phyloP scores from a whole-genome alignment of 805 yeast genomes.

The Saccharomyces cerevisiae region DNA sequence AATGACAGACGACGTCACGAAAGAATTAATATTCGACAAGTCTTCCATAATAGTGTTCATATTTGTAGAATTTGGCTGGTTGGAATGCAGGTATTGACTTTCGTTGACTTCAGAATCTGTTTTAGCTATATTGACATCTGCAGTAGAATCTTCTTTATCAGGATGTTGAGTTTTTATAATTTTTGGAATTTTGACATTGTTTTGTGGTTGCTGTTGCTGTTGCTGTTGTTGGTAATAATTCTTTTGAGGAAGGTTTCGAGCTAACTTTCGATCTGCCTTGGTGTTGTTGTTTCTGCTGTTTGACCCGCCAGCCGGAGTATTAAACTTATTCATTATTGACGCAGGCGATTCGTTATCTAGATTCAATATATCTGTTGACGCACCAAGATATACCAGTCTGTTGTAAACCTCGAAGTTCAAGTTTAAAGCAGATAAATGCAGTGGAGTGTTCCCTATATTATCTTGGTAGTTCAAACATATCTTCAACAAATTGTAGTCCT shows the following conservation, averaged over 20 bases:
- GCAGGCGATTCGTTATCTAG: constrained; percentile 26
- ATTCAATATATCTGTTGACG: constrained; percentile 25
- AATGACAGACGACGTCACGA: constrained; percentile 23
- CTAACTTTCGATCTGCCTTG: neutral
- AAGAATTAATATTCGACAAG: constrained; percentile 16
- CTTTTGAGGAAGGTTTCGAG: neutral
- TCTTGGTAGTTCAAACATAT: constrained; percentile 71
- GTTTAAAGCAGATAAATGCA: constrained; percentile 57
- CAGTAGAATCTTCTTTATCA: neutral
- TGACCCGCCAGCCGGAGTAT: constrained; percentile 18
- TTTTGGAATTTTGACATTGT: constrained; percentile 1
- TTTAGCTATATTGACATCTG: neutral
- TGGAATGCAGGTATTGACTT: neutral
- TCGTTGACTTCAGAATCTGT: neutral
- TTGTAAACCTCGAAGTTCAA: constrained; percentile 27
- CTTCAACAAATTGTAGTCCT: constrained; percentile 39
- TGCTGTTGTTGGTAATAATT: constrained; percentile 1
- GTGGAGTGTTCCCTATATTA: constrained; percentile 73
- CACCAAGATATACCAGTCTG: constrained; percentile 27
- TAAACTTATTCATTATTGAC: constrained; percentile 23
- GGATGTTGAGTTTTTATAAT: neutral
- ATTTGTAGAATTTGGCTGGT: constrained; percentile 8
- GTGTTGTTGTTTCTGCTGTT: constrained; percentile 1
- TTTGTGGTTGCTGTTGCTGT: constrained; percentile 3
- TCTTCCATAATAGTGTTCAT: constrained; percentile 19